Evolutionary conservation across 1,284 basidiomycete genomes (phyloP), one percentile per base, ranked within the genome.

Genomic region (Rhodotorula glutinis): DNA sequence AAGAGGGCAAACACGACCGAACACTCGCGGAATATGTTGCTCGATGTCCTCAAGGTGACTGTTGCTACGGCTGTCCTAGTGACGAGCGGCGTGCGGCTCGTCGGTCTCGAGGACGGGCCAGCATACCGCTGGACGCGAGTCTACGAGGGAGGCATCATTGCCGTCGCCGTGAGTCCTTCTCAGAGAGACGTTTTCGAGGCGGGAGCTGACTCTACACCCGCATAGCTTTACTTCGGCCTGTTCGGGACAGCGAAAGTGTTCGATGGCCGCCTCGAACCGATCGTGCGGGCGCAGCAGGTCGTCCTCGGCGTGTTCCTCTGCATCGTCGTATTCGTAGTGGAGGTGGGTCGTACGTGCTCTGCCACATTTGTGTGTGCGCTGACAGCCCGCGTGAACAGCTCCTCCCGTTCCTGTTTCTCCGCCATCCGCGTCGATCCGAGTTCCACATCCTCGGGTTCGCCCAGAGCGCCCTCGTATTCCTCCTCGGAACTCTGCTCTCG

Each of bases 381-480:
- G 46, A 43, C 14, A 9, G 10, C 8, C 16, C 1, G 0, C 14
- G 2, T 25, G 9, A 5, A 44, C 66, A 67, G 66, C 25, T 67
- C 27, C 47, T 49, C n/a, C 66, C 66, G 1, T 67, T 67, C 55
- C 51, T 54, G 17, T 67, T 64, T 52, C 33, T 67, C 40, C 2
- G 23, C 9, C 66, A 67, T 23, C 66, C 66, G 2, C 43, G 49
- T 19, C 16, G 49, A 2, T 38, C 62, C 3, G 4, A 25, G 8
- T 27, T 27, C 38, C 56, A 46, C 33, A 29, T 51, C 4, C 44
- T 72, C 14, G 71, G 68, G n/a, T 38, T 66, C 30, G 47, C 53
- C 0, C 65, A 70, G 41, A 49, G 63, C 1, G 61, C 30, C 8
- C 47, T 72, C 19, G 4, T 56, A 0, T 7, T 43, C 13, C 3